These are phyloP conservation scores for Antarctomyces pellizariae DNA, from an alignment of 495 filamentous ascomycete genomes.

Conservation along the genomic window DNA sequence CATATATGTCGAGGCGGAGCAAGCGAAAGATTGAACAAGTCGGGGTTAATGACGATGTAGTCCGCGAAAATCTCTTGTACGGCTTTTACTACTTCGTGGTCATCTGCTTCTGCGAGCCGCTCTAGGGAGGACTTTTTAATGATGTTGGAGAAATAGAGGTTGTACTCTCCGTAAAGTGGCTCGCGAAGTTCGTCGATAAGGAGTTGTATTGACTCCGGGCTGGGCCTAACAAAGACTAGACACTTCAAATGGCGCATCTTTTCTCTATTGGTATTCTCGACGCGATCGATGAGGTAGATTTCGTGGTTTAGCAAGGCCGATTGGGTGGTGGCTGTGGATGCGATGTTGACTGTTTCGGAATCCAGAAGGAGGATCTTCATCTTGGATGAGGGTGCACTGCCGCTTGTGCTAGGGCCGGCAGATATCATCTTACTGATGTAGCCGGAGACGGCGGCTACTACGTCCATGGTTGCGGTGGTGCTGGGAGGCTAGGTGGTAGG, in stretches of 20 bases:
- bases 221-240: conserved; percentile 78
- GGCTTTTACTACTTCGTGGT: conserved; percentile 80
- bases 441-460: conserved; percentile 73
- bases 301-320: conserved; percentile 91
- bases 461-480: conserved; percentile 42
- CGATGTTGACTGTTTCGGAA: conserved; percentile 78
- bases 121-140: conserved; percentile 92
- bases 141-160: conserved; percentile 91
- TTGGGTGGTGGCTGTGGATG: conserved; percentile 88
- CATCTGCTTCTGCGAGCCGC: conserved; percentile 87
- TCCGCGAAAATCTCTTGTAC: conserved; percentile 94
- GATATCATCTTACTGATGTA: conserved; percentile 97
- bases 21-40: conserved; percentile 66
- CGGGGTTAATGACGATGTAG: conserved; percentile 84
- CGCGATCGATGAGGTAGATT: conserved; percentile 88
- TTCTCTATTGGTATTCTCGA: conserved; percentile 77
- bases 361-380: conserved; percentile 98
- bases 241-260: conserved; percentile 96
- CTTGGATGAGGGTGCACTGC: conserved; percentile 59
- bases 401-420: conserved; percentile 48
- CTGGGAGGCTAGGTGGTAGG: too few relatives aligned
- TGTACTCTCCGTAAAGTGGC: conserved; percentile 93
- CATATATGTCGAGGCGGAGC: conserved; percentile 51
- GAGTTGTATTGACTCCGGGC: conserved; percentile 71
- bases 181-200: conserved; percentile 91